A percentile compares a stretch with the other conserved stretches of the same genome.
Conservation (phyloP, 495 filamentous ascomycete species). For the Penicillium samsonianum region DNA sequence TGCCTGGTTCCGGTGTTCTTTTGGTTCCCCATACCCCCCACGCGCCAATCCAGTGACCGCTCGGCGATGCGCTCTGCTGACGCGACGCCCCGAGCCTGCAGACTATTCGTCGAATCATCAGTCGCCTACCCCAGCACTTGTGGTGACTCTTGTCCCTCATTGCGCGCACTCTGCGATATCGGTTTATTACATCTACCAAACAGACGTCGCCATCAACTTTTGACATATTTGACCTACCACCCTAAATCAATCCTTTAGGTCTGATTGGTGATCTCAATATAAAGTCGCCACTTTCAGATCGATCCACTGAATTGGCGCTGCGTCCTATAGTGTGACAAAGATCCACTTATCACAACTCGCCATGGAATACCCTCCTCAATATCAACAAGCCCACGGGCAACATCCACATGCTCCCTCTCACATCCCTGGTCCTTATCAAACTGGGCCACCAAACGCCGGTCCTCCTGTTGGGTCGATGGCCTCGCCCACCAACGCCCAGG, state of each 20-base stretch:
- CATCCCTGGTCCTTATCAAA: constrained; percentile 51
- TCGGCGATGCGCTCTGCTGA: constrained; percentile 48
- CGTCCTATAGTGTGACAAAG: constrained; percentile 35
- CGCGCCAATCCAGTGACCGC: constrained; percentile 48
- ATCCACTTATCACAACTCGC: constrained; percentile 23
- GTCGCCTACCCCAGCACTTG: constrained; percentile 24
- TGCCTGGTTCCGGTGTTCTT: constrained; percentile 32
- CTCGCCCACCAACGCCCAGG: constrained; percentile 54
- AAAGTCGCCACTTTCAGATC: constrained; percentile 27
- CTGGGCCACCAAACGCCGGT: constrained; percentile 48
- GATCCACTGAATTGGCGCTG: constrained; percentile 27
- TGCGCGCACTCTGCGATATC: constrained; percentile 33
- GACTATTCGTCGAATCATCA: constrained; percentile 49
- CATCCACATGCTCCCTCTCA: constrained; percentile 54
- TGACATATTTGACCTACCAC: constrained; percentile 15
- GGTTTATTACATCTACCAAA: constrained; percentile 33
- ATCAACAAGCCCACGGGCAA: constrained; percentile 58
- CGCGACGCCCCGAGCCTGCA: constrained; percentile 43
- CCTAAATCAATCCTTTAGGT: constrained; percentile 7
- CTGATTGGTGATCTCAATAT: constrained; percentile 22
- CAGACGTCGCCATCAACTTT: constrained; percentile 19
- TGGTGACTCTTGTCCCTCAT: constrained; percentile 31
- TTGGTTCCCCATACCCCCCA: constrained; percentile 27
- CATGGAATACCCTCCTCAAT: constrained; percentile 59
- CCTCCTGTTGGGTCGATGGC: constrained; percentile 50